A percentile compares a stretch with the other conserved stretches of the same genome.
Evolutionary conservation across 2,329 filamentous ascomycete species (phyloP).

Genomic region (Huntiella omanensis): DNA sequence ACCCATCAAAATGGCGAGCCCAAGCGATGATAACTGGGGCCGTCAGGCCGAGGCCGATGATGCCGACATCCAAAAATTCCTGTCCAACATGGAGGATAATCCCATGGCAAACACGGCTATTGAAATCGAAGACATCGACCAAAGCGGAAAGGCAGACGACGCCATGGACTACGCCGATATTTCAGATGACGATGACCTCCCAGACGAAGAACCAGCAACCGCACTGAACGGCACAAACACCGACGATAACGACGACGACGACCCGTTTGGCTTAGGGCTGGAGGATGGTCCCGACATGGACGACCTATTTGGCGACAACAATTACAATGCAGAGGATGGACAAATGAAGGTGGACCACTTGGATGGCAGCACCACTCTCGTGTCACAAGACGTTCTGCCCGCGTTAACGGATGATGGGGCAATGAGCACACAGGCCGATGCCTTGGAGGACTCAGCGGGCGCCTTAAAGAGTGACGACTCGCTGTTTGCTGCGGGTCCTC

Average conservation of each 20-base stretch:
- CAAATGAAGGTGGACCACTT: constrained; percentile 11
- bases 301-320: constrained; percentile 5
- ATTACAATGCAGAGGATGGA: constrained; percentile 26
- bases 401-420: constrained; percentile 37
- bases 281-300: constrained; percentile 1
- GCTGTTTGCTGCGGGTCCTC: constrained; percentile 20
- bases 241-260: not conserved
- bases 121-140: constrained; percentile 31
- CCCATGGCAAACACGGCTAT: constrained; percentile 21
- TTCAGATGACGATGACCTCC: constrained; percentile 69
- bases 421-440: constrained; percentile 25
- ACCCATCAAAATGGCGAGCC: no score
- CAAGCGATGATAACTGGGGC: constrained; percentile 15
- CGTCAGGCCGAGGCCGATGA: constrained; percentile 30
- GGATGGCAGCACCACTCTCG: no score
- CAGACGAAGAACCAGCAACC: constrained; percentile 46
- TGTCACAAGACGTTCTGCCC: not conserved
- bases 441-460: constrained; percentile 51
- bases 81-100: constrained; percentile 24
- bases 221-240: constrained; percentile 10
- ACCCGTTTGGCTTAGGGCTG: not conserved
- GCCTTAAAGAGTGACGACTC: constrained; percentile 19
- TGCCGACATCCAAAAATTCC: constrained; percentile 25
- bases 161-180: constrained; percentile 85
- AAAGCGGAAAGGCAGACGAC: constrained; percentile 72